A percentile compares a stretch with the other conserved stretches of the same genome.
Conservation (phyloP, 2,329 filamentous ascomycete species). For the Bimuria novae-zelandiae region DNA sequence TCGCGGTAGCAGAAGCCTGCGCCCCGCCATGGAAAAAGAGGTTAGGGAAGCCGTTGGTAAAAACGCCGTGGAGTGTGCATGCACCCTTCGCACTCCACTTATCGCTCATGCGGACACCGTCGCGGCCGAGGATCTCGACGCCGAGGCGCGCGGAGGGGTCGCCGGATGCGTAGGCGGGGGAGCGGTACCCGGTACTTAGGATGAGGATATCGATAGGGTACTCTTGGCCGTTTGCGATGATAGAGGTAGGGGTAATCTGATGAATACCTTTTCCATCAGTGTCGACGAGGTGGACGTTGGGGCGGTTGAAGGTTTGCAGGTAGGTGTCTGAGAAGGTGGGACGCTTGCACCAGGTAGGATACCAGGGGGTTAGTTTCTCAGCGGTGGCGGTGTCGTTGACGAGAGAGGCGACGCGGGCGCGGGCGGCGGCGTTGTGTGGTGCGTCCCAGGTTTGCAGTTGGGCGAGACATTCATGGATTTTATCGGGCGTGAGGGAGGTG, state of each 20-base stretch:
- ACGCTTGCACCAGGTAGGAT: slow-evolving; percentile 65
- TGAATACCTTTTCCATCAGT: slow-evolving; percentile 60
- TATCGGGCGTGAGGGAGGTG: no score
- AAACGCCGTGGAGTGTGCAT: no score
- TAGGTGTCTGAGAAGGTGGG: slow-evolving; percentile 65
- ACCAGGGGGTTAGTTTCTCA: slow-evolving; percentile 60
- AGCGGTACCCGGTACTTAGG: no score
- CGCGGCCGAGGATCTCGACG: no score
- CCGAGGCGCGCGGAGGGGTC: no score
- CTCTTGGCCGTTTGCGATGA: slow-evolving; percentile 53
- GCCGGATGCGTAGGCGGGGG: no score
- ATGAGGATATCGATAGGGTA: slow-evolving; percentile 55
- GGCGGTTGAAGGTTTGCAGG: slow-evolving; percentile 60
- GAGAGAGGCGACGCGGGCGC: slow-evolving; percentile 51
- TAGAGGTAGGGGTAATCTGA: slow-evolving; percentile 49
- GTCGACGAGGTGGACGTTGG: slow-evolving; percentile 63
- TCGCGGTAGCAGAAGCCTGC: no score
- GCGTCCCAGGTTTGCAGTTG: slow-evolving; percentile 52
- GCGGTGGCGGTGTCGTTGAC: slow-evolving; percentile 58
- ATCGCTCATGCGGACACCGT: no score
- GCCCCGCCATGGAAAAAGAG: no score
- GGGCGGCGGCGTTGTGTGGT: slow-evolving; percentile 48
- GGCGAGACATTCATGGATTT: no score
- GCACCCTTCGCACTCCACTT: no score
- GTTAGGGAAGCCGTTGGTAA: no score